Base-by-base conservation (phyloP, 2,329 filamentous ascomycete species). In the Pseudovirgaria hyperparasitica region DNA sequence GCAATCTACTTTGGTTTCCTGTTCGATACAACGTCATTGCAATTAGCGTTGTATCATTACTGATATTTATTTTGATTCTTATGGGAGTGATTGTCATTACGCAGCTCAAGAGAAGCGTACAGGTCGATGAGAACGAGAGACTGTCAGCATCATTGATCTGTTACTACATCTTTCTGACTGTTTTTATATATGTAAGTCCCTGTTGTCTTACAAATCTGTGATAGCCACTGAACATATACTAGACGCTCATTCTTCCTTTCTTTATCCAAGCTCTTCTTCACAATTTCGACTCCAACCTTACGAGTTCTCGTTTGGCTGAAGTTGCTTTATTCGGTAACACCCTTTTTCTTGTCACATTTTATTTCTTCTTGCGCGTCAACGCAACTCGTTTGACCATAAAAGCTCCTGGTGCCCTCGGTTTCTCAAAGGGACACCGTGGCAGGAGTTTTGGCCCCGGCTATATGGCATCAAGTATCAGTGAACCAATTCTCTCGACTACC, bases 141-240 rank as follows among this genome's bases (percentile, higher is more conserved):
- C 63, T 72, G 31, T 62, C 70, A 18, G 75, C 76, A 4, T 79
- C 75, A 5, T 63, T 72, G 33, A 79, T 80, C 71, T 69, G 77
- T 8, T 81, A 76, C 45, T 80, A 76, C 43, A 56, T 78, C 35
- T 49, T 63, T 2, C 46, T 76, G 27, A 70, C 63, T 10, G 54
- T 72, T 29, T 48, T 54, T 68, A 25, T 71, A 63, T 29, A 70
- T 65, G 45, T 57, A 33, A 46, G 74, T 78, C 41, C 14, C 6
- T 21, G 8, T 19, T 5, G 5, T 5, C 13, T 14, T n/a, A 16
- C 21, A 7, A 9, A 10, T 10, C 4, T 19, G 5, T 10, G n/a
- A 20, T n/a, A 17, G 31, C 43, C 31, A 38, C 35, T 11, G 14
- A 14, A 5, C 2, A 4, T 17, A 75, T 17, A 1, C 70, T 55